Percentiles rank a stretch among this genome's conserved stretches.
Conservation (phyloP, 2,329 filamentous ascomycete species). For the Paraphoma chrysanthemicola region DNA sequence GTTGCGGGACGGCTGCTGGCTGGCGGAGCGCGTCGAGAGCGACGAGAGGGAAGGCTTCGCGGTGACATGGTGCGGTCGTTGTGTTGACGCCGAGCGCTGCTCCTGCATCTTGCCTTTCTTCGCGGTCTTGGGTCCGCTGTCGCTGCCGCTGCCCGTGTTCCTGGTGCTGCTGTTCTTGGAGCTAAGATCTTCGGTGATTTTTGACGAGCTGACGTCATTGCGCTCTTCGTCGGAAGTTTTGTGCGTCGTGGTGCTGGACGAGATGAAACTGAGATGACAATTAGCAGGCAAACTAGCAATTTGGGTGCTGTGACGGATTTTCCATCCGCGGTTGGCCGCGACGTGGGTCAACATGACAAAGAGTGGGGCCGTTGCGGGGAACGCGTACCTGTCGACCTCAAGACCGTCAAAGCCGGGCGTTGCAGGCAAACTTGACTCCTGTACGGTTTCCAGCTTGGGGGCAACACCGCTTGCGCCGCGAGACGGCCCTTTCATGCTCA, state of each 20-base stretch:
- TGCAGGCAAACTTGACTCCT: slow-evolving; percentile 79
- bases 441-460: slow-evolving; percentile 83
- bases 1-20: slow-evolving; percentile 63
- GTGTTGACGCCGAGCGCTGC: slow-evolving; percentile 55
- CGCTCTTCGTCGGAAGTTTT: slow-evolving; percentile 46
- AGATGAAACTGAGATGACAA: slow-evolving; percentile 22
- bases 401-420: slow-evolving; percentile 64
- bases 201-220: slow-evolving; percentile 54
- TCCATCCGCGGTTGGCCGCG: slow-evolving; percentile 23
- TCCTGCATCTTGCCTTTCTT: slow-evolving; percentile 42
- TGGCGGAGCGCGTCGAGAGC: slow-evolving; percentile 71
- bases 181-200: slow-evolving; percentile 56
- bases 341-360: slow-evolving; percentile 36
- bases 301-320: slow-evolving; percentile 22
- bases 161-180: slow-evolving; percentile 48
- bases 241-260: slow-evolving; percentile 19
- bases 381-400: slow-evolving; percentile 38
- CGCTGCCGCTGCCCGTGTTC: slow-evolving; percentile 67
- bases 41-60: slow-evolving; percentile 73
- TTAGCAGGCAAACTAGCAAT: slow-evolving; percentile 22
- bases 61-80: slow-evolving; percentile 57
- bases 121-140: slow-evolving; percentile 58
- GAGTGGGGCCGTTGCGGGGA: slow-evolving; percentile 38
- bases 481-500: slow-evolving; percentile 49
- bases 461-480: slow-evolving; percentile 65